These are phyloP conservation scores for Decorospora gaudefroyi DNA, from an alignment of 2,329 filamentous ascomycete species.

Conservation along the genomic window DNA sequence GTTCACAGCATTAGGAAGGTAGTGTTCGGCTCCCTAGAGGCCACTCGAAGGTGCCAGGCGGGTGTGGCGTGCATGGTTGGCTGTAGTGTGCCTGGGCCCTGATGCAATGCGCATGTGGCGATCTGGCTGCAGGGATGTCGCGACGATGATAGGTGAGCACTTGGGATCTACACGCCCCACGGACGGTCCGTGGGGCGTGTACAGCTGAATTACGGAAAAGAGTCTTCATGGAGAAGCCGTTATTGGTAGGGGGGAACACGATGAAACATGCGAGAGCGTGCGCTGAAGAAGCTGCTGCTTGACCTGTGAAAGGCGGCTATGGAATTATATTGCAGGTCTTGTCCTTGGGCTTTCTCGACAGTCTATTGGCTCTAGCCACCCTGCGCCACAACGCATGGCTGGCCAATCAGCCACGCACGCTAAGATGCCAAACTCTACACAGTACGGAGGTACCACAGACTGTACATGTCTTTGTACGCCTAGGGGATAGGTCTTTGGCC, in stretches of 20 bases:
- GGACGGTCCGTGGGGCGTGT: no score
- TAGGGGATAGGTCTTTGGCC: no score
- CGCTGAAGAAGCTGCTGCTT: background rate
- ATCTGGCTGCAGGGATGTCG: conserved; percentile 11
- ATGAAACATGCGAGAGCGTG: background rate
- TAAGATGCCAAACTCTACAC: no score
- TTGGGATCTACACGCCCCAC: no score
- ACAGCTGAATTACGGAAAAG: conserved; percentile 1
- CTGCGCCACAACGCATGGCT: no score
- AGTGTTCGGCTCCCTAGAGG: conserved; percentile 4
- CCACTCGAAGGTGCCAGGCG: conserved; percentile 2
- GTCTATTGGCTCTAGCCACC: no score
- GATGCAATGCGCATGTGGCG: conserved; percentile 16
- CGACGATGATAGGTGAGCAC: conserved; percentile 18
- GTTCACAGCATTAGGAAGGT: conserved; percentile 3
- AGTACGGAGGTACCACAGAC: no score
- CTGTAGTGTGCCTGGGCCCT: conserved; percentile 11
- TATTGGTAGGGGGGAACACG: conserved; percentile 13
- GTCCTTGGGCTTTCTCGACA: no score
- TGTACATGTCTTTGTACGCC: no score
- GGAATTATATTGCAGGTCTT: no score
- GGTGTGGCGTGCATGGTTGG: conserved; percentile 21
- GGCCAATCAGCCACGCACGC: no score
- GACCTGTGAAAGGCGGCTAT: background rate
- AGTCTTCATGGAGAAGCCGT: conserved; percentile 6